Conservation (phyloP, 352 stramenopile genomes). For the Phytophthora sojae region DNA sequence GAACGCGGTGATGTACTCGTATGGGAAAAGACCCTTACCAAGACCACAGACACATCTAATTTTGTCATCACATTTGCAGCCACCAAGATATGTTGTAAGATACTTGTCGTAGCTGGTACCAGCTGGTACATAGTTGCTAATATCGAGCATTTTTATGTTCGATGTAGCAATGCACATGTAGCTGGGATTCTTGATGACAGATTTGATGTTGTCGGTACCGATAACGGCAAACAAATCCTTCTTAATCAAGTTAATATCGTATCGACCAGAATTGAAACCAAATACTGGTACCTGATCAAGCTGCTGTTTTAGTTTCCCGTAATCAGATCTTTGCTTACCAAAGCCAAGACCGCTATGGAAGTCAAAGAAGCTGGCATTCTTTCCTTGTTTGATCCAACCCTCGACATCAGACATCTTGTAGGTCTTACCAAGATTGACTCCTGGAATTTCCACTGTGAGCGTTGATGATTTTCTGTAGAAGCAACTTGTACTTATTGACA, state of each 20-base stretch:
- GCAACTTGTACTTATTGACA: background rate
- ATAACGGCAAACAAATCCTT: constrained; percentile 35
- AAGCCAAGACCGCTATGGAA: background rate
- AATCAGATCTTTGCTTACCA: background rate
- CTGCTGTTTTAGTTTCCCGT: background rate
- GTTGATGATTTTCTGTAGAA: constrained; percentile 7
- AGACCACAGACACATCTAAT: constrained; percentile 32
- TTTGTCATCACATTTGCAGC: constrained; percentile 43
- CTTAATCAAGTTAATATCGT: constrained; percentile 43
- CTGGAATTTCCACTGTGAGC: constrained; percentile 5
- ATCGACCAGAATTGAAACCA: constrained; percentile 10
- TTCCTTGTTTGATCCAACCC: background rate
- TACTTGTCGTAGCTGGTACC: constrained; percentile 39
- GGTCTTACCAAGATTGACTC: background rate
- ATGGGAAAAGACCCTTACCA: no score
- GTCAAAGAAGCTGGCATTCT: background rate
- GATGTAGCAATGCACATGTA: constrained; percentile 45
- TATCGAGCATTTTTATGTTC: constrained; percentile 43
- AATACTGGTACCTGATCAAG: constrained; percentile 17
- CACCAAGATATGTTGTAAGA: constrained; percentile 38
- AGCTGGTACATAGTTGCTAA: constrained; percentile 39
- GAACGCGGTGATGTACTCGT: no score
- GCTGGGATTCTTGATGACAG: constrained; percentile 35
- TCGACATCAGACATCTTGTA: constrained; percentile 8
- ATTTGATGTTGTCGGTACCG: constrained; percentile 13